These are phyloP conservation scores for Colletotrichum camelliae DNA, from an alignment of 2,329 filamentous ascomycete genomes.

Conservation along the genomic window DNA sequence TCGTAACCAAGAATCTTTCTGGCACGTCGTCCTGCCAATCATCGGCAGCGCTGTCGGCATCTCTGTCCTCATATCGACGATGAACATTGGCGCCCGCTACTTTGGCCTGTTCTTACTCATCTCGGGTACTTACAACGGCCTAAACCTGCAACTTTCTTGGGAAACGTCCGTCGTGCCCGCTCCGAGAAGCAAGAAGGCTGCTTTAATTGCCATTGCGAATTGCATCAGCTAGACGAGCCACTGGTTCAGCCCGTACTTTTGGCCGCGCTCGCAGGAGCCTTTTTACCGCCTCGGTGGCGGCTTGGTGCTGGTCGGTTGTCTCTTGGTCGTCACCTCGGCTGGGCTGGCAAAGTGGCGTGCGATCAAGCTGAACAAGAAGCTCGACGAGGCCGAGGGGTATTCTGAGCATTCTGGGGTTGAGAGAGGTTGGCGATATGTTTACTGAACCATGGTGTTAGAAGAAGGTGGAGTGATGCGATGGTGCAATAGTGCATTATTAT, in stretches of 20 bases:
- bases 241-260: constrained; percentile 46
- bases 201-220: constrained; percentile 45
- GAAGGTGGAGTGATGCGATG: not conserved
- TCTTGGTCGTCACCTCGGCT: constrained; percentile 56
- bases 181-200: constrained; percentile 42
- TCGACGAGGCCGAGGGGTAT: constrained; percentile 30
- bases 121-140: constrained; percentile 40
- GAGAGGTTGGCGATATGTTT: constrained; percentile 25
- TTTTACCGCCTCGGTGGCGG: constrained; percentile 30
- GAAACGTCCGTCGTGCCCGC: constrained; percentile 43
- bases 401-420: constrained; percentile 24
- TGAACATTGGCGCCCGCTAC: constrained; percentile 45
- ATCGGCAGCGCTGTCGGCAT: constrained; percentile 41
- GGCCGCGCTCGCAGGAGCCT: constrained; percentile 28
- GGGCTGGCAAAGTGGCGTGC: constrained; percentile 25
- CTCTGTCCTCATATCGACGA: constrained; percentile 42
- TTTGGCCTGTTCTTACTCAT: constrained; percentile 45
- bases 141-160: constrained; percentile 44
- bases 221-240: constrained; percentile 40
- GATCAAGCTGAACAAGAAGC: constrained; percentile 26
- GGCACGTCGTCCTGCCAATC: constrained; percentile 39
- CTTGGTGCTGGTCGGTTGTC: constrained; percentile 60
- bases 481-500: not conserved
- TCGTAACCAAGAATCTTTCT: constrained; percentile 37
- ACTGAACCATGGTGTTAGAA: not conserved